These are phyloP conservation scores for Dryadomyces quercivorus DNA, from an alignment of 2,329 filamentous ascomycete species.

Conservation along the genomic window DNA sequence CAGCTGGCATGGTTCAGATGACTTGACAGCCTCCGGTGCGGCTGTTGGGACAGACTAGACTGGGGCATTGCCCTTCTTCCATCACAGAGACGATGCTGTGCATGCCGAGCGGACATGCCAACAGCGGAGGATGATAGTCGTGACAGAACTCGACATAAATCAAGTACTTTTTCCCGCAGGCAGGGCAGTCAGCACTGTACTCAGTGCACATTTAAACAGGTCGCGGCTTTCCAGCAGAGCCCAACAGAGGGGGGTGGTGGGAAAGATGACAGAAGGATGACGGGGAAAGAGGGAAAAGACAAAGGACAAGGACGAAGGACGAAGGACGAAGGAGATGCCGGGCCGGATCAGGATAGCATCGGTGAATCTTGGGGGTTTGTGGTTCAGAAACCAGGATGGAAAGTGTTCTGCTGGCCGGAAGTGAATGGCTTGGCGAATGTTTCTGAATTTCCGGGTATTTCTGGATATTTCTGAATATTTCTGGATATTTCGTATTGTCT, in stretches of 20 bases:
- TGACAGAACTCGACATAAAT: slow-evolving; percentile 46
- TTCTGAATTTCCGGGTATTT: too few species aligned
- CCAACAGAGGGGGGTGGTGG: not conserved
- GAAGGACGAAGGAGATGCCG: too few species aligned
- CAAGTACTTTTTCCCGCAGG: slow-evolving; percentile 47
- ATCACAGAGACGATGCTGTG: slow-evolving; percentile 28
- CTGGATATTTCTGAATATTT: too few species aligned
- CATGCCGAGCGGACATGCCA: slow-evolving; percentile 34
- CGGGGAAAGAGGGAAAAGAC: too few species aligned
- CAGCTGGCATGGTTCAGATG: slow-evolving; percentile 26
- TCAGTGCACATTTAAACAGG: slow-evolving; percentile 44
- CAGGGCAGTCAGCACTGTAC: slow-evolving; percentile 43
- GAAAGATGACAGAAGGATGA: not conserved
- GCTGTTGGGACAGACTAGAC: slow-evolving; percentile 46
- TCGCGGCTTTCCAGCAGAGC: not conserved
- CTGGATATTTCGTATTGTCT: not conserved
- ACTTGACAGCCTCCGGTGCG: slow-evolving; percentile 41
- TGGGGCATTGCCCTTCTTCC: slow-evolving; percentile 43
- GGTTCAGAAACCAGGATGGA: too few species aligned
- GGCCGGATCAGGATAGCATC: too few species aligned
- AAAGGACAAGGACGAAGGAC: too few species aligned
- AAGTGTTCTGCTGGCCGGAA: too few species aligned
- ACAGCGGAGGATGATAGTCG: slow-evolving; percentile 34
- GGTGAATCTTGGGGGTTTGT: too few species aligned
- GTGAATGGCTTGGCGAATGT: too few species aligned